Evolutionary conservation across 108 stramenopile genomes (phyloP).

Genomic region (Poteriospumella lacustris): DNA sequence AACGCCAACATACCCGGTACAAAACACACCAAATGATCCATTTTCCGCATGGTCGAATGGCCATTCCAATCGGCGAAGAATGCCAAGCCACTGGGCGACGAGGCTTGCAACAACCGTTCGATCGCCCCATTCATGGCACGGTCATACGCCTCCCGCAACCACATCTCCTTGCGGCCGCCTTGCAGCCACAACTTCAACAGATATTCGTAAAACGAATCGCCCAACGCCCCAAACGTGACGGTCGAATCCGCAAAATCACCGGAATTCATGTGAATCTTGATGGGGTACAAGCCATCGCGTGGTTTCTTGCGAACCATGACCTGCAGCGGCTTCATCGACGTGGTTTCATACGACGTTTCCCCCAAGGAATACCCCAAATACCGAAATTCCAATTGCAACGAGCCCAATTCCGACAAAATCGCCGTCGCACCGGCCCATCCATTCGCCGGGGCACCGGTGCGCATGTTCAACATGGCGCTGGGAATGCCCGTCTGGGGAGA

Average conservation of each 20-base stretch:
- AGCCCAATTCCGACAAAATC: conserved; percentile 50
- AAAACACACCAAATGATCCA: conserved; percentile 92
- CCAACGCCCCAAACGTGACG: conserved; percentile 58
- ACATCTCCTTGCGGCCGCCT: conserved; percentile 56
- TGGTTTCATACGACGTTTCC: conserved; percentile 59
- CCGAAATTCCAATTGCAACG: conserved; percentile 83
- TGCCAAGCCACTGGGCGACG: conserved; percentile 63
- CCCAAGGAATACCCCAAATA: conserved; percentile 66
- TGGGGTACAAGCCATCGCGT: conserved; percentile 41
- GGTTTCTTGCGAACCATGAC: conserved; percentile 18
- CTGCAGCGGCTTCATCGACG: conserved; percentile 65
- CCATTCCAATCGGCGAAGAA: conserved; percentile 68
- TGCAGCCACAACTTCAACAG: conserved; percentile 82
- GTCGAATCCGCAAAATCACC: conserved; percentile 31
- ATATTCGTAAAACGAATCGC: conserved; percentile 83
- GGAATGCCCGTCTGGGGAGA: conserved; percentile 32
- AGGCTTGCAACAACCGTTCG: conserved; percentile 60
- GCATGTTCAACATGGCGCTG: conserved; percentile 29
- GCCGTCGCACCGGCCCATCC: conserved; percentile 24
- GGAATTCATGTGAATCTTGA: conserved; percentile 31
- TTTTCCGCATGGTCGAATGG: conserved; percentile 60
- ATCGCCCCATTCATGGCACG: conserved; percentile 68
- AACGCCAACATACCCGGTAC: conserved; percentile 69
- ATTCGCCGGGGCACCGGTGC: neutral
- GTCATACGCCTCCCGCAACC: conserved; percentile 21